Evolutionary conservation across 768 basidiomycete genomes (phyloP), one percentile per base, ranked within the genome.

Genomic region (Sarcodon aspratus): DNA sequence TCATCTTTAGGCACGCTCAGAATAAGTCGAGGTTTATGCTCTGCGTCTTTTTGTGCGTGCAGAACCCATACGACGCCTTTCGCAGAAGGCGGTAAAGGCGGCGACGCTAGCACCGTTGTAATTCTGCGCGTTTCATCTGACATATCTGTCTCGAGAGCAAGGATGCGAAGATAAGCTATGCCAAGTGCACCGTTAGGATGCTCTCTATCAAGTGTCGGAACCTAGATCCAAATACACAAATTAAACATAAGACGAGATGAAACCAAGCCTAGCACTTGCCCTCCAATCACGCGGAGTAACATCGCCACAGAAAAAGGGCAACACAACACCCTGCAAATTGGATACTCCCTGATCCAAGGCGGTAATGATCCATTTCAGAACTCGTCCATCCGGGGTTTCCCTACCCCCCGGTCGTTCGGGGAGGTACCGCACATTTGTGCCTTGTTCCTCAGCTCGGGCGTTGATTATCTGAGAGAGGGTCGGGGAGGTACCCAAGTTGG

Each of bases 251-350:
- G 13, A 9, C 5, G 3, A 7, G 27, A 18, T 11, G 15, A 18
- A 33, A 44, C 43, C 7, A 7, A 44, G 9, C 7, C 21, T n/a
- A 33, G 32, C 17, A 64, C 75, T 13, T 55, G 82, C 85, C 61
- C 85, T 68, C 61, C 71, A 69, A 2, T 62, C 53, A 45, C 84
- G 65, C 3, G 80, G 75, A 3, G 82, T 85, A 3, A 84, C 64
- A 56, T 87, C 85, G 10, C 81, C 81, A 55, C 85, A 87, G 61
- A 81, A 87, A 57, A 87, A 87, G 7, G 85, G 84, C 13, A 79
- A 60, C 37, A 35, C 43, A 49, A 15, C 55, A 48, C 38, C 45
- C 36, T 13, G 72, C 9, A 8, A 21, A 12, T 42, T 54, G 33
- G 42, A 47, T 37, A 11, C 45, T 47, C 9, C 35, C 21, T 46